These are phyloP conservation scores for Dendrostoma leiphaemia DNA, from an alignment of 2,329 filamentous ascomycete species.

Conservation along the genomic window DNA sequence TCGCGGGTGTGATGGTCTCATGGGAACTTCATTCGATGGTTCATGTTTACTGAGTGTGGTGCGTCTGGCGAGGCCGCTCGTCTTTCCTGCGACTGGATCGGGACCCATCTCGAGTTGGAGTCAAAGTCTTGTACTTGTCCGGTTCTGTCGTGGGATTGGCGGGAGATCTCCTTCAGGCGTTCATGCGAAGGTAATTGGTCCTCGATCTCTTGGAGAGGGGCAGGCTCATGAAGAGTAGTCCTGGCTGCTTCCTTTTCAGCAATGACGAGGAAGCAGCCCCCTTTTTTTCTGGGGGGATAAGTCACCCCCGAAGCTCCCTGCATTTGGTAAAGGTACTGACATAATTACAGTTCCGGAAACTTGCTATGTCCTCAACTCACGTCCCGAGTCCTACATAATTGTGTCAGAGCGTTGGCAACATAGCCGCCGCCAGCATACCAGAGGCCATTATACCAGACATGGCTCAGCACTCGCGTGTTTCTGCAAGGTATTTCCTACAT, in stretches of 20 bases:
- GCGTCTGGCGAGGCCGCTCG: constrained; percentile 5
- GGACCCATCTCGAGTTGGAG: constrained; percentile 91
- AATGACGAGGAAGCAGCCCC: constrained; percentile 50
- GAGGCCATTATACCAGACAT: too few relatives aligned
- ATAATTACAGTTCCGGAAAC: constrained; percentile 1
- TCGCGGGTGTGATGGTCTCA: constrained; percentile 10
- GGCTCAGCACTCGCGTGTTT: too few relatives aligned
- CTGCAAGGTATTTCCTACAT: too few relatives aligned
- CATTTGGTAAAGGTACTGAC: constrained; percentile 24
- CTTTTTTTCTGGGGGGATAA: constrained; percentile 51
- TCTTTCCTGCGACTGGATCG: constrained; percentile 27
- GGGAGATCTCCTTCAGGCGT: constrained; percentile 23
- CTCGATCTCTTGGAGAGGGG: constrained; percentile 31
- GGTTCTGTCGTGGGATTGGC: constrained; percentile 32
- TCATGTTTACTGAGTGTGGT: background rate
- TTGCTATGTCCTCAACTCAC: background rate
- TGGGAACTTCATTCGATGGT: background rate
- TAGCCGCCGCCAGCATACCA: too few relatives aligned
- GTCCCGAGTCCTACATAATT: too few relatives aligned
- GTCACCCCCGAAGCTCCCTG: constrained; percentile 28
- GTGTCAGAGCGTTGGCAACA: too few relatives aligned
- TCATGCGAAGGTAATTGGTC: background rate
- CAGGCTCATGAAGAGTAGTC: constrained; percentile 39
- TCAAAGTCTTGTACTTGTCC: constrained; percentile 94
- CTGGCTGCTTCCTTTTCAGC: constrained; percentile 49